Evolutionary conservation across 2,329 filamentous ascomycete genomes (phyloP).

Genomic region (Verticillium albo-atrum): DNA sequence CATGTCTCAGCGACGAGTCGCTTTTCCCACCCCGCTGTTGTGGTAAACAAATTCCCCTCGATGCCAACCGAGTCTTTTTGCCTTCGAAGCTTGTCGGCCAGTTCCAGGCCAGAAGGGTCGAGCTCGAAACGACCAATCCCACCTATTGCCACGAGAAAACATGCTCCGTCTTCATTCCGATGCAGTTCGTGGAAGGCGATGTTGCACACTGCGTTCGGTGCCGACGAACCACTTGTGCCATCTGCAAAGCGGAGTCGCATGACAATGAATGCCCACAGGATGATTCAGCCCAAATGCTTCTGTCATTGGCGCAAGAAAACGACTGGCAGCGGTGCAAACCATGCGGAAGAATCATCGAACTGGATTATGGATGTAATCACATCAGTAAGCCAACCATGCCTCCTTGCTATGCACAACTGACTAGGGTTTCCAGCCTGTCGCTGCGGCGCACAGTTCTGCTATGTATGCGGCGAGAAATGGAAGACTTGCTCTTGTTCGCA

Average conservation of each 20-base stretch:
- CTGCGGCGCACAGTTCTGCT: conserved; percentile 46
- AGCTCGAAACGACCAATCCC: conserved; percentile 40
- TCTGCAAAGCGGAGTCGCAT: conserved; percentile 45
- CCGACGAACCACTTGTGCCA: conserved; percentile 36
- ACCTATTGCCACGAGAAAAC: conserved; percentile 42
- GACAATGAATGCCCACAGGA: conserved; percentile 43
- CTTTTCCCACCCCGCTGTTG: conserved; percentile 55
- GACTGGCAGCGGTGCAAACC: conserved; percentile 47
- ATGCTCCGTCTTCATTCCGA: conserved; percentile 44
- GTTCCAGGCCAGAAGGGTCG: conserved; percentile 40
- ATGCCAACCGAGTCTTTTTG: conserved; percentile 28
- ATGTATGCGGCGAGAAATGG: conserved; percentile 38
- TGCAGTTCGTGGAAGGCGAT: conserved; percentile 20
- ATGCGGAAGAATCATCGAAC: conserved; percentile 44
- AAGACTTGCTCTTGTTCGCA: conserved; percentile 30
- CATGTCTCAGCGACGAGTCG: conserved; percentile 40
- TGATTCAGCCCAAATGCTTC: conserved; percentile 27
- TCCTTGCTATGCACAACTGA: background rate
- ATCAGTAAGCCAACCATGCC: conserved; percentile 43
- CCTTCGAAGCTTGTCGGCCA: conserved; percentile 21
- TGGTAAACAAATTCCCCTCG: conserved; percentile 31
- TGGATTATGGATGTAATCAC: conserved; percentile 48
- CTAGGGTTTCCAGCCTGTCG: conserved; percentile 32
- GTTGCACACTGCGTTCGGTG: conserved; percentile 40
- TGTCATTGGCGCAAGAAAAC: conserved; percentile 32